Percentiles rank a stretch among this genome's conserved stretches.
These are phyloP conservation scores for Podospora didyma DNA, from an alignment of 495 filamentous ascomycete species.

Conservation along the genomic window DNA sequence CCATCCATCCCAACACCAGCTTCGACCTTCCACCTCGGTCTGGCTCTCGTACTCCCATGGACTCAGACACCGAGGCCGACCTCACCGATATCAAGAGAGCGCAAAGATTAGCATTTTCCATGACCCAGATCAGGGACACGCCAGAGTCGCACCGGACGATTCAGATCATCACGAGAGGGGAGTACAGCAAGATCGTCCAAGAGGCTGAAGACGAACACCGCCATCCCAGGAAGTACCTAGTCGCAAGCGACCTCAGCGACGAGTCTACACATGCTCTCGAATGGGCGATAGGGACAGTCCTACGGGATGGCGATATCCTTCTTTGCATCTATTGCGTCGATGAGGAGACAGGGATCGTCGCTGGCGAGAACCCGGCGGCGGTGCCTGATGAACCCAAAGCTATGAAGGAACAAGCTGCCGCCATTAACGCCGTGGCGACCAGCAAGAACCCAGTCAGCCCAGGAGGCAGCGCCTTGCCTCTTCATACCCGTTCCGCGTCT, in stretches of 20 bases:
- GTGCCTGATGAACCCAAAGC: conserved; percentile 52
- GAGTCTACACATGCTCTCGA: conserved; percentile 93
- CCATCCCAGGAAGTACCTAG: conserved; percentile 80
- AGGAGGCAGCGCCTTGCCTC: conserved; percentile 19
- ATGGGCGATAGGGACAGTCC: conserved; percentile 95
- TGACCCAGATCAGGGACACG: conserved; percentile 72
- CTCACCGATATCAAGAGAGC: conserved; percentile 78
- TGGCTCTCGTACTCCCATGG: conserved; percentile 69
- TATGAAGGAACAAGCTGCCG: conserved; percentile 67
- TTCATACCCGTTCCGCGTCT: conserved; percentile 12
- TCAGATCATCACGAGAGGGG: conserved; percentile 82
- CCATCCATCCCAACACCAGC: conserved; percentile 76
- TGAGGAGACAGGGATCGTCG: conserved; percentile 65
- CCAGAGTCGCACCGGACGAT: conserved; percentile 74
- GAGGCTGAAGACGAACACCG: conserved; percentile 72
- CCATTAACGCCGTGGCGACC: conserved; percentile 41
- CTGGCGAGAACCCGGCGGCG: conserved; percentile 19
- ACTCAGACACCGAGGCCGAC: conserved; percentile 84
- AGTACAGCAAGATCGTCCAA: conserved; percentile 67
- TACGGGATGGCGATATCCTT: conserved; percentile 90
- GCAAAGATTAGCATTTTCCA: conserved; percentile 73
- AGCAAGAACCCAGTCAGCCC: conserved; percentile 25
- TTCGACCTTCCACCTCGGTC: conserved; percentile 60
- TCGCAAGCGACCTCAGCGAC: conserved; percentile 87
- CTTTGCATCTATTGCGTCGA: conserved; percentile 87